These are phyloP conservation scores for Blastocystis sp. DNA, from an alignment of 352 stramenopile genomes.

Conservation along the genomic window DNA sequence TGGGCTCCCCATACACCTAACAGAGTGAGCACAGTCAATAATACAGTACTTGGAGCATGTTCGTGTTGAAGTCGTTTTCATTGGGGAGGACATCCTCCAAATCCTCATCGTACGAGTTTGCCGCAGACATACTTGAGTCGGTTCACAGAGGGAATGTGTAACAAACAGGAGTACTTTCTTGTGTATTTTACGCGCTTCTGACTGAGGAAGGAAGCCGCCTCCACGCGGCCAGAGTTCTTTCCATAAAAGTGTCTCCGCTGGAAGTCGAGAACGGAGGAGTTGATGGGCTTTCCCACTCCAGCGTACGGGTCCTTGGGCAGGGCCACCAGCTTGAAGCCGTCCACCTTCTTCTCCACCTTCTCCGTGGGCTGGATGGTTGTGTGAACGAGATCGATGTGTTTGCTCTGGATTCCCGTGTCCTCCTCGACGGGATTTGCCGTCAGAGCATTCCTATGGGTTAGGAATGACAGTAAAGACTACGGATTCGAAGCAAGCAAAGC, in stretches of 20 bases:
- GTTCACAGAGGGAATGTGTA: neutral
- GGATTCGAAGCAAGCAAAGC: slow-evolving; percentile 22
- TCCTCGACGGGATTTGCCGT: neutral
- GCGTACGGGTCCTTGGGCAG: slow-evolving; percentile 27
- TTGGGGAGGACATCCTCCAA: neutral
- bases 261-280: slow-evolving; percentile 31
- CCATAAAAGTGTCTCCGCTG: slow-evolving; percentile 53
- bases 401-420: neutral
- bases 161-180: neutral
- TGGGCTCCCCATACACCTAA: neutral
- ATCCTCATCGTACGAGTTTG: neutral
- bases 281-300: slow-evolving; percentile 42
- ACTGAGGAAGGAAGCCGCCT: neutral
- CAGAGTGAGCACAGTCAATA: neutral
- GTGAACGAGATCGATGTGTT: slow-evolving; percentile 25
- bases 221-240: slow-evolving; percentile 31
- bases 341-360: slow-evolving; percentile 53
- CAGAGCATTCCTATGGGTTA: slow-evolving; percentile 16
- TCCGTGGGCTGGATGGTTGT: slow-evolving; percentile 19
- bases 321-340: slow-evolving; percentile 51
- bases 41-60: neutral
- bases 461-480: neutral
- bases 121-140: neutral
- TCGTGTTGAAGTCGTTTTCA: neutral
- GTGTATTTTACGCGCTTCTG: neutral